phyloP scores from a whole-genome alignment of 306 rosid species.

The Senna siamea region DNA sequence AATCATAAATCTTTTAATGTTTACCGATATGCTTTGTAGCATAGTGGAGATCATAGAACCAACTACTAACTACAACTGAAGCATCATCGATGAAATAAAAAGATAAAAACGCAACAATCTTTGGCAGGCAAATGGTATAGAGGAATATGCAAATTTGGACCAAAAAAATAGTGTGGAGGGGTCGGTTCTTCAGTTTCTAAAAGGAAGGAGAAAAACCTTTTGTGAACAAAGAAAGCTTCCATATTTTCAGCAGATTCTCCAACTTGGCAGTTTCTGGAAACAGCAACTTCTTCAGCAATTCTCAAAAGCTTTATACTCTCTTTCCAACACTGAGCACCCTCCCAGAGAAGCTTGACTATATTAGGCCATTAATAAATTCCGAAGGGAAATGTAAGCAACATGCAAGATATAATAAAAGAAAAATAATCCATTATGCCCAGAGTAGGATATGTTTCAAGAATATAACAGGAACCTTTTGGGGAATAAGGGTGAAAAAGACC shows the following conservation, averaged over 20 bases:
- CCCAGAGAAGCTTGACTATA: constrained; percentile 77
- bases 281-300: constrained; percentile 67
- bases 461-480: constrained; percentile 68
- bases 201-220: constrained; percentile 57
- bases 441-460: not conserved
- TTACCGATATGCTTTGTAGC: not conserved
- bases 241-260: constrained; percentile 40
- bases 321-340: constrained; percentile 87
- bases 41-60: not conserved
- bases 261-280: constrained; percentile 36
- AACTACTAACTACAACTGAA: not conserved
- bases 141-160: constrained; percentile 7
- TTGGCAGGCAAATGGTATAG: not conserved
- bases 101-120: not conserved
- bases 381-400: not conserved
- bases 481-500: constrained; percentile 97
- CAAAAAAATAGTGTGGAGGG: not conserved
- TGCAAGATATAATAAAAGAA: not conserved
- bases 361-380: constrained; percentile 19
- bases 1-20: not conserved
- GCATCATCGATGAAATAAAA: not conserved
- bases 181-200: not conserved
- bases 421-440: constrained; percentile 13
- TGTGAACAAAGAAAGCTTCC: constrained; percentile 46
- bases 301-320: constrained; percentile 76